Percentiles rank a stretch among this genome's conserved stretches.
Evolutionary conservation across 73 alveolate genomes (phyloP).

Genomic region (Paramecium pentaurelia): DNA sequence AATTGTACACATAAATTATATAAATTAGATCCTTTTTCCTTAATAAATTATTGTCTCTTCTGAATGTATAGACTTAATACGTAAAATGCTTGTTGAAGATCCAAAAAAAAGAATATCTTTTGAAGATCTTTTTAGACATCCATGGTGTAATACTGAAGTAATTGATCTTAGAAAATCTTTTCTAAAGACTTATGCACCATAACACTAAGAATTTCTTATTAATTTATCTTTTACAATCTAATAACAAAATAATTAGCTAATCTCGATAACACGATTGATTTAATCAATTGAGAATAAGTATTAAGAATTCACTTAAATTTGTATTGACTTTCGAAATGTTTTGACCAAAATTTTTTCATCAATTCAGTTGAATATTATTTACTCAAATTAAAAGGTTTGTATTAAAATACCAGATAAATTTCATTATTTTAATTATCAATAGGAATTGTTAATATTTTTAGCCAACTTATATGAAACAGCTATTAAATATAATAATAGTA

Average conservation of each 20-base stretch:
- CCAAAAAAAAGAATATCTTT: slow-evolving; percentile 45
- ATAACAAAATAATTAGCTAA: background rate
- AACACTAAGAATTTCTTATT: background rate
- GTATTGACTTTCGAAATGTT: background rate
- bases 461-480: background rate
- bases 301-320: background rate
- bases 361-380: background rate
- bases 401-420: background rate
- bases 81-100: slow-evolving; percentile 41
- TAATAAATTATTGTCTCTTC: background rate
- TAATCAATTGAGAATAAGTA: background rate
- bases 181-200: background rate
- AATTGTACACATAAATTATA: background rate
- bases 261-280: background rate
- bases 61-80: slow-evolving; percentile 31
- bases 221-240: background rate
- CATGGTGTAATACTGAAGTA: background rate
- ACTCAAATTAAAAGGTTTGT: background rate
- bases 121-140: slow-evolving; percentile 57
- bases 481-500: background rate
- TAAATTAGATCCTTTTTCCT: background rate
- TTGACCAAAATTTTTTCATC: background rate
- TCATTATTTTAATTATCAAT: background rate
- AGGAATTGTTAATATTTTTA: background rate
- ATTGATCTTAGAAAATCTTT: background rate